A percentile compares a stretch with the other conserved stretches of the same genome.
Evolutionary conservation across 345 rosid genomes (phyloP).

Genomic region (Eucalyptus pumila): DNA sequence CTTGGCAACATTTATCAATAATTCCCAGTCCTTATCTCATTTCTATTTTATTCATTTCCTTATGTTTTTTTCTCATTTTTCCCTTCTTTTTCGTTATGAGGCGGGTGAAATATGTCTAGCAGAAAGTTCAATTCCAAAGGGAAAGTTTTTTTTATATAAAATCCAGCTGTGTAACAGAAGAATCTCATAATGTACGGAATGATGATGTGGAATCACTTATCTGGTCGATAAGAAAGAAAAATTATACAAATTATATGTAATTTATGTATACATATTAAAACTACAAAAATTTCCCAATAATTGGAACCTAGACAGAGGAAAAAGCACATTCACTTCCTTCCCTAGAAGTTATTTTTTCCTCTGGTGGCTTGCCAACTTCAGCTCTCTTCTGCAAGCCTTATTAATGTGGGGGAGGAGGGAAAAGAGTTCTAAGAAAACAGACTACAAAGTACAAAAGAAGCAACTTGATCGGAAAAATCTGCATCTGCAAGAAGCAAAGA

Average conservation of each 20-base stretch:
- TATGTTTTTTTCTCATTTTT: background rate
- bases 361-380: constrained; percentile 9
- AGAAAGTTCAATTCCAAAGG: background rate
- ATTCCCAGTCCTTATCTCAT: background rate
- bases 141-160: background rate
- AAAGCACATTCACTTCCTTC: background rate
- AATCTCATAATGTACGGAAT: background rate
- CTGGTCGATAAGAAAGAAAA: background rate
- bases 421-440: background rate
- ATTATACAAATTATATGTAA: background rate
- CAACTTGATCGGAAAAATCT: constrained; percentile 1
- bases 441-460: background rate
- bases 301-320: background rate
- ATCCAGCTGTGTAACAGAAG: background rate
- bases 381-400: constrained; percentile 31
- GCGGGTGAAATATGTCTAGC: background rate
- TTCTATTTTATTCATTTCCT: background rate
- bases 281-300: background rate
- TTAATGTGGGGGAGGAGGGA: constrained; percentile 1
- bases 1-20: background rate
- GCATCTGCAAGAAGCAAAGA: constrained; percentile 15
- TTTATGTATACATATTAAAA: background rate
- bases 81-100: background rate
- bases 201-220: background rate
- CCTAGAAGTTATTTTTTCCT: background rate